Evolutionary conservation across 2,329 filamentous ascomycete genomes (phyloP).

Genomic region (Aspergillus fijiensis): DNA sequence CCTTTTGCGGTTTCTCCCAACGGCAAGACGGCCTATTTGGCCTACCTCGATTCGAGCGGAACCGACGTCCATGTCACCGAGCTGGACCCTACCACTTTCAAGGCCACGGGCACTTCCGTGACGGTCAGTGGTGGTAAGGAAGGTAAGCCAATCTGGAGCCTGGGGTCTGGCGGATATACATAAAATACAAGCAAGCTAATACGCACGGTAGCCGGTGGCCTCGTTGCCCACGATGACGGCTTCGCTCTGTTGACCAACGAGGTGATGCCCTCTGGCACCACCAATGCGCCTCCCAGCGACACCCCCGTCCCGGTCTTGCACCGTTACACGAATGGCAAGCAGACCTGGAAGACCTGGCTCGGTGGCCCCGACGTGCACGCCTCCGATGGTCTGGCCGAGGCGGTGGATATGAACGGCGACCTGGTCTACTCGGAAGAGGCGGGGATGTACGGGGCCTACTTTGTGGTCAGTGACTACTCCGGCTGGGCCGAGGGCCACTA

Average conservation of each 20-base stretch:
- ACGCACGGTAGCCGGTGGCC: slow-evolving; percentile 51
- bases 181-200: background rate
- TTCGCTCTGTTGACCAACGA: slow-evolving; percentile 64
- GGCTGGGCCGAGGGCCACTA: slow-evolving; percentile 57
- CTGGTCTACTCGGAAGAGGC: slow-evolving; percentile 59
- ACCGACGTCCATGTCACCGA: slow-evolving; percentile 59
- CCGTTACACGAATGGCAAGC: slow-evolving; percentile 55
- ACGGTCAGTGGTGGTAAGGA: slow-evolving; percentile 58
- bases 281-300: slow-evolving; percentile 50
- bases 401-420: slow-evolving; percentile 63
- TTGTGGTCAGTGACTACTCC: slow-evolving; percentile 60
- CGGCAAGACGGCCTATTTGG: slow-evolving; percentile 59
- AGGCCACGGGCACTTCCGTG: slow-evolving; percentile 52
- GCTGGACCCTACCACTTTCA: slow-evolving; percentile 56
- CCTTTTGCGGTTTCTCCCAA: slow-evolving; percentile 63
- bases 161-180: too few relatives aligned
- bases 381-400: slow-evolving; percentile 48
- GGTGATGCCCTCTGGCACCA: slow-evolving; percentile 50
- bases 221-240: slow-evolving; percentile 62
- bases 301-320: slow-evolving; percentile 59
- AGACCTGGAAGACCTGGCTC: slow-evolving; percentile 60
- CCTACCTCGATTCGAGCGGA: slow-evolving; percentile 59
- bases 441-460: slow-evolving; percentile 61
- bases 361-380: slow-evolving; percentile 57
- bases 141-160: slow-evolving; percentile 20